These are phyloP conservation scores for Candida jianshihensis DNA, from an alignment of 805 yeast genomes.

Conservation along the genomic window DNA sequence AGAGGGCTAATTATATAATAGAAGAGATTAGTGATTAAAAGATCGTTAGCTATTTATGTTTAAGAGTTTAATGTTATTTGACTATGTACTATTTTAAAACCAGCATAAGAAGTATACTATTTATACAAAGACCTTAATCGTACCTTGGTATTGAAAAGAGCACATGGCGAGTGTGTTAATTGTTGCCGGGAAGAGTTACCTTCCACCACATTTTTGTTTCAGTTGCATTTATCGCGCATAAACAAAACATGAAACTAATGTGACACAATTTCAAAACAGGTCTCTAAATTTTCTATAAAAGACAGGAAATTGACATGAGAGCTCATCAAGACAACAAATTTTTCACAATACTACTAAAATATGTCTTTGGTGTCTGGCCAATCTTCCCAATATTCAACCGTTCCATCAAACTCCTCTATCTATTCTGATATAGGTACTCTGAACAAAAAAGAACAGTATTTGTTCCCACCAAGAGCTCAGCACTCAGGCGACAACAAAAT, in stretches of 20 bases:
- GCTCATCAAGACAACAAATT: no score
- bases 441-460: conserved; percentile 14
- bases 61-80: no score
- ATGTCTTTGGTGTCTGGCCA: neutral
- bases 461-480: conserved; percentile 16
- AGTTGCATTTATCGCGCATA: no score
- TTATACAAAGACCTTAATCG: no score
- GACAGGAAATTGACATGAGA: no score
- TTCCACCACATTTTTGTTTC: no score
- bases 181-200: no score
- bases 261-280: neutral
- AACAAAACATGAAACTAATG: conserved; percentile 3
- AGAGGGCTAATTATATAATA: conserved; percentile 20
- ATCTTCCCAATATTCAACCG: conserved; percentile 1
- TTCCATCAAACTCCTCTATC: conserved; percentile 4
- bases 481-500: conserved; percentile 10
- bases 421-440: neutral
- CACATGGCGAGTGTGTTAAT: no score
- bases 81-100: neutral
- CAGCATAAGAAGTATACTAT: no score
- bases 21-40: neutral
- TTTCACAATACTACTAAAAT: no score
- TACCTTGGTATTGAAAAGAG: no score
- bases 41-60: no score
- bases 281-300: neutral